Base-by-base conservation (phyloP, 192 early-diverging fungal genomes). In the Dissophora ornata region DNA sequence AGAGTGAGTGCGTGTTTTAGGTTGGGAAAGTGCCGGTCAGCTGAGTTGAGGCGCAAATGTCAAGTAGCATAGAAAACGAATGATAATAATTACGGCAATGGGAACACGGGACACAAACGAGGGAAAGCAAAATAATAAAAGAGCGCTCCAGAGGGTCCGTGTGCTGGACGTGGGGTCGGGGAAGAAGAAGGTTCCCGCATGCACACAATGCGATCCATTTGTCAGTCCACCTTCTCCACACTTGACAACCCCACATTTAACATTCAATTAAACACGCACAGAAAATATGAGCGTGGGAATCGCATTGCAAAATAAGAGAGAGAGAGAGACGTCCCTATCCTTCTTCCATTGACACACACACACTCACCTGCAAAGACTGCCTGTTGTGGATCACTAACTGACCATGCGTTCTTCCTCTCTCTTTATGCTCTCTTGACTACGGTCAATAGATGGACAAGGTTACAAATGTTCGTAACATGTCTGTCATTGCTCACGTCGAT, bases 401-500 rank as follows among this genome's bases (percentile, higher is more conserved):
- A 54, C 18, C 30, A 7, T 12, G 7, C 36, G 4, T n/a, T 34
- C 33, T 34, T 34, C 52, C 26, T 15, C 5, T 50, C 9, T 6
- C 24, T 50, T 16, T 22, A 16, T 28, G 9, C 24, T 22, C 12
- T 28, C 12, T 42, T 19, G 4, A 54, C 26, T 36, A 26, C 34
- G 4, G 9, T 47, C 21, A 49, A 62, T 53, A 82, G 81, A 82
- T 82, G 81, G 77, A 95, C 89, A 90, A 93, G 80, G 86, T 89
- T 60, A 83, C 88, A 75, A 98, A 98, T 87, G 91, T 99, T 73
- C 95, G 96, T 83, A 99, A 98, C 92, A 99, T 99, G 95, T 97
- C 96, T 68, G 96, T 99, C 63, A 99, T 99, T 91, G 96, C 97
- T 81, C 97, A 99, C 92, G 97, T 99, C 88, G 97, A 99, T 84